These are phyloP conservation scores for Pseudonectria foliicola DNA, from an alignment of 2,329 filamentous ascomycete species.

Conservation along the genomic window DNA sequence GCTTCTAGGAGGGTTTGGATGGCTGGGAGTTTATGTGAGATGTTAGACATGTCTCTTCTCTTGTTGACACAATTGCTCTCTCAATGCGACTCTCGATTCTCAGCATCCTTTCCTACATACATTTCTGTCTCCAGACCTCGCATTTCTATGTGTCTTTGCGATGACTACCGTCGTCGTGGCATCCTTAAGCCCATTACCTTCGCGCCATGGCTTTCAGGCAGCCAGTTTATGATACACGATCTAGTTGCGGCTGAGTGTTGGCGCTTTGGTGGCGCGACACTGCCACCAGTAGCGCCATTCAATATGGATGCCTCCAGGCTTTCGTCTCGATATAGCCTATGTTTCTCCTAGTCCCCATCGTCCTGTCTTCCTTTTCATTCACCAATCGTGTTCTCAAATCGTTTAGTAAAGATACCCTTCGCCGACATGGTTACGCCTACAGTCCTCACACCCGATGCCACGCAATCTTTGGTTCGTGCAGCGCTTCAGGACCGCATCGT, in stretches of 20 bases:
- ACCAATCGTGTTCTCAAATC: background rate
- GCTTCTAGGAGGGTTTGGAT: too few species aligned
- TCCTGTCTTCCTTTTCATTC: background rate
- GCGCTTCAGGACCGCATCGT: conserved; percentile 31
- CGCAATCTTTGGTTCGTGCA: conserved; percentile 10
- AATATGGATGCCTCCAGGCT: conserved; percentile 6
- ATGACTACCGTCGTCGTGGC: background rate
- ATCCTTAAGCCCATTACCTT: background rate
- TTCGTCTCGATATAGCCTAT: too few species aligned
- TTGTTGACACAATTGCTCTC: too few species aligned
- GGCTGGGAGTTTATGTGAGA: too few species aligned
- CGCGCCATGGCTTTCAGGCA: background rate
- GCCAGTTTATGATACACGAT: background rate
- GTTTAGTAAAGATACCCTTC: conserved; percentile 4
- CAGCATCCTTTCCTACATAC: too few species aligned
- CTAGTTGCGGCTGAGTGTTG: too few species aligned
- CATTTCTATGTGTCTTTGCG: too few species aligned
- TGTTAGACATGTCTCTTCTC: too few species aligned
- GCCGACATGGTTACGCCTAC: background rate
- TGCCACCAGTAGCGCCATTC: conserved; percentile 12
- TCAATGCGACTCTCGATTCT: too few species aligned
- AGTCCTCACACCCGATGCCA: conserved; percentile 11
- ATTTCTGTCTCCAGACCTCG: too few species aligned
- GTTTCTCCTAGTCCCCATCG: too few species aligned
- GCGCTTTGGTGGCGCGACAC: conserved; percentile 5